Percentiles rank a stretch among this genome's conserved stretches.
Evolutionary conservation across 805 yeast genomes (phyloP).

Genomic region (Yarrowia sp.): DNA sequence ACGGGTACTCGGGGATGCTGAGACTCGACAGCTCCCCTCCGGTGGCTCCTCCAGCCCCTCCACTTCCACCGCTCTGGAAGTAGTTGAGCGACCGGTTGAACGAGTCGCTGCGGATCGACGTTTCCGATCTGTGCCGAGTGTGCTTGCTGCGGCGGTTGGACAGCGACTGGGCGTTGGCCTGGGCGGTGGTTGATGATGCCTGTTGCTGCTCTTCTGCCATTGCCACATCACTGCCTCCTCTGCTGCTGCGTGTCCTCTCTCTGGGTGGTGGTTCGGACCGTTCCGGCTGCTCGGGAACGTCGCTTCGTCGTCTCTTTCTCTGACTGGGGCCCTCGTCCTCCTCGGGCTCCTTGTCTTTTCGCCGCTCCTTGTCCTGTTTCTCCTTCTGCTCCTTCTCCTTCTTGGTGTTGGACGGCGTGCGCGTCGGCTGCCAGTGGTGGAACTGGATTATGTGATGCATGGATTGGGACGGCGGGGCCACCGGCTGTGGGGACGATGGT

Average conservation of each 20-base stretch:
- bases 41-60: neutral
- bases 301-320: neutral
- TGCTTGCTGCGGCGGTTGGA: constrained; percentile 2
- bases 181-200: constrained; percentile 5
- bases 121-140: constrained; percentile 15
- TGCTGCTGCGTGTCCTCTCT: neutral
- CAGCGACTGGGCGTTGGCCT: neutral
- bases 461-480: constrained; percentile 31
- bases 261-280: neutral
- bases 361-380: constrained; percentile 18
- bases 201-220: neutral
- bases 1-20: constrained; percentile 12
- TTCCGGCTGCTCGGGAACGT: neutral
- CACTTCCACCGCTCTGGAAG: constrained; percentile 26
- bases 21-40: neutral
- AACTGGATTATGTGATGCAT: constrained; percentile 55
- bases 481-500: constrained; percentile 31
- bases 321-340: neutral
- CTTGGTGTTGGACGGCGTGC: constrained; percentile 21
- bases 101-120: constrained; percentile 5
- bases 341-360: constrained; percentile 4
- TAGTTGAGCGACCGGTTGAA: constrained; percentile 19
- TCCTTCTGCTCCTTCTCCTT: constrained; percentile 25
- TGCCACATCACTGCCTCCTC: neutral
- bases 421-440: constrained; percentile 55